Conservation (phyloP, 1,284 basidiomycete species). For the Megacollybia platyphylla region DNA sequence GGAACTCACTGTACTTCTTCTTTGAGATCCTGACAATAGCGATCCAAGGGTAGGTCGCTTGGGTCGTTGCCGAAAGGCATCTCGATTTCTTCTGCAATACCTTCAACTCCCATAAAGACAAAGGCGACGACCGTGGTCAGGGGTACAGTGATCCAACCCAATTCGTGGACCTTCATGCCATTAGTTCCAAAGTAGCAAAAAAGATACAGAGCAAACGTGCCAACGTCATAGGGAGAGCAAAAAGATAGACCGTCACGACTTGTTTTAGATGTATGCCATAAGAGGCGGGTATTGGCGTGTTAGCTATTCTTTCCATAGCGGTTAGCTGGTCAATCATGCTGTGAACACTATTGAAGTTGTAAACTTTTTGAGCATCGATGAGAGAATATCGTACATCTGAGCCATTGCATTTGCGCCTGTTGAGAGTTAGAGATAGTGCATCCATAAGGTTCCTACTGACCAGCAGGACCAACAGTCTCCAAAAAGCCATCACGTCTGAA, state of each 20-base stretch:
- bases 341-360: constrained; percentile 37
- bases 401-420: constrained; percentile 69
- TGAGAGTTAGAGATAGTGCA: constrained; percentile 4
- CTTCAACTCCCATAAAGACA: constrained; percentile 88
- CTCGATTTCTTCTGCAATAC: constrained; percentile 86
- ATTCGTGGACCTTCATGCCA: constrained; percentile 35
- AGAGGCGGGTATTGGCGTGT: constrained; percentile 69
- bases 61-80: constrained; percentile 70
- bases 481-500: constrained; percentile 71
- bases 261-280: constrained; percentile 88
- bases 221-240: constrained; percentile 75
- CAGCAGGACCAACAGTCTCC: constrained; percentile 77
- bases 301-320: constrained; percentile 76
- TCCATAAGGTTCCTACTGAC: constrained; percentile 20
- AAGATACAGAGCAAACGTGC: too few species aligned
- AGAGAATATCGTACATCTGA: constrained; percentile 28
- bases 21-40: constrained; percentile 74
- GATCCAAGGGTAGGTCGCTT: constrained; percentile 65
- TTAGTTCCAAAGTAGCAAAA: too few species aligned
- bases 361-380: constrained; percentile 2
- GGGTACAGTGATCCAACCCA: constrained; percentile 75
- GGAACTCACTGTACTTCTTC: constrained; percentile 67
- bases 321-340: constrained; percentile 77
- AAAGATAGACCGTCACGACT: constrained; percentile 82
- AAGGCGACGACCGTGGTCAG: constrained; percentile 76